Evolutionary conservation across 2,329 filamentous ascomycete genomes (phyloP), one percentile per base, ranked within the genome.

Genomic region (Diaporthe australafricana): DNA sequence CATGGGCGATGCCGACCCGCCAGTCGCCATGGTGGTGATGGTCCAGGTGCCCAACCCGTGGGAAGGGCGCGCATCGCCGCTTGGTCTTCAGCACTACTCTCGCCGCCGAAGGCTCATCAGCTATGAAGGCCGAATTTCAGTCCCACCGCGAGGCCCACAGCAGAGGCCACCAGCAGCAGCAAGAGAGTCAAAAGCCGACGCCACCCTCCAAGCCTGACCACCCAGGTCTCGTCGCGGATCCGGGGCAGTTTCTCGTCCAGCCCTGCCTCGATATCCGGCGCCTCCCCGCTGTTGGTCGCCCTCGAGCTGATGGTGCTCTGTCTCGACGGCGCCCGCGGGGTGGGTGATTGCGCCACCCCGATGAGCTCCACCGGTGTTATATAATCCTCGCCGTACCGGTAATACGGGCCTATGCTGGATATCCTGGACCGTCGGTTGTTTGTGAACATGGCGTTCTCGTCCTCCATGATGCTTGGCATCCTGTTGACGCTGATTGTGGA

Each of bases 121-220:
- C 52, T 38, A 6, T 57, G 22, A 20, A 47, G 30, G 52, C 52
- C 53, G 16, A 56, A 30, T 14, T 50, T 60, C 69, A 85, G 70
- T 1, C 84, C 84, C 45, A 85, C 65, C 0, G 81, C 78, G 35
- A 87, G 75, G 0, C 84, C 85, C 38, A 84, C 77, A 0, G 80
- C 77, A 9, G 81, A 75, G 53, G 83, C 70, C 7, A 79, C 74
- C 8, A 81, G 60, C 16, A 81, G 53, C 3, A 84, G 32, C 11
- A 80, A 69, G 0, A 78, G 48, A 2, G 79, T 68, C 11, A 82
- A 0, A 75, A 84, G 62, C 14, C 83, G 75, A n/a, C 78, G 82
- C 77, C 82, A 82, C 1, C 81, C 77, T 5, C 80, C 77, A 30
- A 79, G 74, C 40, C 74, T 72, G 0, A 75, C 70, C 17, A 75